Conservation (phyloP, 2,329 filamentous ascomycete species). For the Ascochyta pisi region DNA sequence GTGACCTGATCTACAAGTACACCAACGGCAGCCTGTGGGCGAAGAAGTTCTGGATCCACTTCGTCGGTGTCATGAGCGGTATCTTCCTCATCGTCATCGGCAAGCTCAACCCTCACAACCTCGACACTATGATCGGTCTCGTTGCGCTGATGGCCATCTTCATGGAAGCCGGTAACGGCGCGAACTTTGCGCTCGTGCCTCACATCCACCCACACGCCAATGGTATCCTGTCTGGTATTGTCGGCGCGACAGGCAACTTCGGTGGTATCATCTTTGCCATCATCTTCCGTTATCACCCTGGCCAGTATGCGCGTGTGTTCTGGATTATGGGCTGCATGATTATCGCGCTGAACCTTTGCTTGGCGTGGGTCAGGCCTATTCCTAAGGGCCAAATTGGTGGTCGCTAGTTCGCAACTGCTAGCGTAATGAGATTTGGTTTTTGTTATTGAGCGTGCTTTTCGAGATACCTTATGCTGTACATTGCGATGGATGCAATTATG, state of each 20-base stretch:
- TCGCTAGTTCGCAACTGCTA: slow-evolving; percentile 23
- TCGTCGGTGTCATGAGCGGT: slow-evolving; percentile 63
- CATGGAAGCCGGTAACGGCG: slow-evolving; percentile 82
- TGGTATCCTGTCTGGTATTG: slow-evolving; percentile 77
- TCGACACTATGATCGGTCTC: slow-evolving; percentile 76
- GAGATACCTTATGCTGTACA: slow-evolving; percentile 13
- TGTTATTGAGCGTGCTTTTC: slow-evolving; percentile 16
- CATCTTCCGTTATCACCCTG: slow-evolving; percentile 77
- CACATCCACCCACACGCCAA: slow-evolving; percentile 86
- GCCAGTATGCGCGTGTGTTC: slow-evolving; percentile 71
- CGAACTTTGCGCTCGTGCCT: slow-evolving; percentile 85
- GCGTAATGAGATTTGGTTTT: neutral
- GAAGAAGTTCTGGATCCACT: slow-evolving; percentile 69
- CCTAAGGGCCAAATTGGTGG: slow-evolving; percentile 62
- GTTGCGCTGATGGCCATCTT: slow-evolving; percentile 81
- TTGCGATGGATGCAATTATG: slow-evolving; percentile 1
- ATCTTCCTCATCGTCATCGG: slow-evolving; percentile 69
- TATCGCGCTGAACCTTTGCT: slow-evolving; percentile 71
- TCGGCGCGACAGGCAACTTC: slow-evolving; percentile 81
- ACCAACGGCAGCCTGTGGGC: slow-evolving; percentile 62
- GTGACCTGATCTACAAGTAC: slow-evolving; percentile 62
- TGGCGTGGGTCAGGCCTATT: slow-evolving; percentile 69
- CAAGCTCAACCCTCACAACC: slow-evolving; percentile 65
- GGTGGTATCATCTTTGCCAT: slow-evolving; percentile 86
- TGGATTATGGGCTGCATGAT: slow-evolving; percentile 84